These are phyloP conservation scores for Pythium rhizo-oryzae DNA, from an alignment of 352 stramenopile species.

Conservation along the genomic window DNA sequence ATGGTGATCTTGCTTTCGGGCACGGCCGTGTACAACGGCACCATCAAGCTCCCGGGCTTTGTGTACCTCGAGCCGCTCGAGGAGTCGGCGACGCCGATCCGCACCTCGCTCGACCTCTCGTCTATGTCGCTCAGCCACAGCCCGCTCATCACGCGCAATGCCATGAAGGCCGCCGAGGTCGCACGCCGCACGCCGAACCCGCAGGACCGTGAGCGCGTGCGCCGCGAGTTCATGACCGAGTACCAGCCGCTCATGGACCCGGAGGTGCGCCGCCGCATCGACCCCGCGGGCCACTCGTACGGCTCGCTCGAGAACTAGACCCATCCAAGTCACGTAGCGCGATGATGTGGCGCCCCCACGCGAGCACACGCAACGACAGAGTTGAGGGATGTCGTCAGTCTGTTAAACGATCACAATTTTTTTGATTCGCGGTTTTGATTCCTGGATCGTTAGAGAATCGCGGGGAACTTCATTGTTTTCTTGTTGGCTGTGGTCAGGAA, in stretches of 20 bases:
- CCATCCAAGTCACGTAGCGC: too few relatives aligned
- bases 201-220: constrained; percentile 79
- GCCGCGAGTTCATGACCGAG: constrained; percentile 88
- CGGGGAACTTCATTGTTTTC: constrained; percentile 69
- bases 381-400: too few relatives aligned
- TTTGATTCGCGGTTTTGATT: too few relatives aligned
- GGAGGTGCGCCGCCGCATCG: constrained; percentile 63
- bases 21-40: constrained; percentile 97
- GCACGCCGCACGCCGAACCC: constrained; percentile 76
- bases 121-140: constrained; percentile 67
- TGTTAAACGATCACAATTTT: neutral
- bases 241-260: constrained; percentile 74
- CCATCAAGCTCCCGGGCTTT: constrained; percentile 74
- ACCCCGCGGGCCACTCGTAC: constrained; percentile 78
- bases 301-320: constrained; percentile 80
- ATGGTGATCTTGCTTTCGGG: constrained; percentile 94
- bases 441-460: too few relatives aligned
- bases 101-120: constrained; percentile 56
- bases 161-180: constrained; percentile 84
- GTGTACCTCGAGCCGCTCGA: constrained; percentile 79
- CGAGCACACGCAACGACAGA: too few relatives aligned
- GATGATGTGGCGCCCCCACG: too few relatives aligned
- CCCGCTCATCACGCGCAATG: constrained; percentile 81
- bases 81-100: constrained; percentile 64
- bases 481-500: constrained; percentile 78